These are phyloP conservation scores for Pseudofabraea citricarpa DNA, from an alignment of 2,329 filamentous ascomycete genomes.

Conservation along the genomic window DNA sequence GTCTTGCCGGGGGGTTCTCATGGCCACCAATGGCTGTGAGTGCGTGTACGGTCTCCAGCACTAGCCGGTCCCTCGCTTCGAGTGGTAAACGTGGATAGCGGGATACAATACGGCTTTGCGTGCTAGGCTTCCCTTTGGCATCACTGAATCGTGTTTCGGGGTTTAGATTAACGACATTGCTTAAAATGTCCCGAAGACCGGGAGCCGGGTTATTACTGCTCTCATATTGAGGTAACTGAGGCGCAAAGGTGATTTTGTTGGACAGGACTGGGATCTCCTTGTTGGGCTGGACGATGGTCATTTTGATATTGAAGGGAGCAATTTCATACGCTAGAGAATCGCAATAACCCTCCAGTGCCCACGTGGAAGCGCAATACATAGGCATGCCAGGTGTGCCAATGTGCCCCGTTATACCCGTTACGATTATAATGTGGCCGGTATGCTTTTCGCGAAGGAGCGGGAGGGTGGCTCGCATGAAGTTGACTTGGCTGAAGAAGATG, in stretches of 20 bases:
- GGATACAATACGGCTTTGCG: conserved; percentile 41
- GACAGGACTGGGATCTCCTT: conserved; percentile 87
- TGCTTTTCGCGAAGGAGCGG: conserved; percentile 75
- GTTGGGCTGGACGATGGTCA: conserved; percentile 93
- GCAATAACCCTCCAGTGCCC: conserved; percentile 94
- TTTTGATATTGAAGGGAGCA: conserved; percentile 92
- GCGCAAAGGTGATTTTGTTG: conserved; percentile 80
- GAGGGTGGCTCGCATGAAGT: conserved; percentile 86
- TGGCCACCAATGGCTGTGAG: conserved; percentile 90
- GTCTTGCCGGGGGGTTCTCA: conserved; percentile 88
- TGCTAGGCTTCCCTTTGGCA: conserved; percentile 12
- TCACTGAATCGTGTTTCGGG: conserved; percentile 51
- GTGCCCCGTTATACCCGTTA: conserved; percentile 87
- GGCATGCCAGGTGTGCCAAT: conserved; percentile 88
- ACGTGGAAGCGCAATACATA: conserved; percentile 87
- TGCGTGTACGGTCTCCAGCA: conserved; percentile 86
- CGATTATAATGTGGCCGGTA: conserved; percentile 83
- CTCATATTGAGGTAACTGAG: conserved; percentile 67
- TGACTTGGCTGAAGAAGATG: conserved; percentile 93
- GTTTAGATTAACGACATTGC: conserved; percentile 71
- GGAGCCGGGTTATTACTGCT: conserved; percentile 70
- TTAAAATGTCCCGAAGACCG: conserved; percentile 76
- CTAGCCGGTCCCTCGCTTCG: conserved; percentile 65
- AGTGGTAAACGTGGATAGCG: conserved; percentile 71
- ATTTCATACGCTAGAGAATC: conserved; percentile 95